Conservation (phyloP, 2,329 filamentous ascomycete genomes). For the Fusarium sp. region DNA sequence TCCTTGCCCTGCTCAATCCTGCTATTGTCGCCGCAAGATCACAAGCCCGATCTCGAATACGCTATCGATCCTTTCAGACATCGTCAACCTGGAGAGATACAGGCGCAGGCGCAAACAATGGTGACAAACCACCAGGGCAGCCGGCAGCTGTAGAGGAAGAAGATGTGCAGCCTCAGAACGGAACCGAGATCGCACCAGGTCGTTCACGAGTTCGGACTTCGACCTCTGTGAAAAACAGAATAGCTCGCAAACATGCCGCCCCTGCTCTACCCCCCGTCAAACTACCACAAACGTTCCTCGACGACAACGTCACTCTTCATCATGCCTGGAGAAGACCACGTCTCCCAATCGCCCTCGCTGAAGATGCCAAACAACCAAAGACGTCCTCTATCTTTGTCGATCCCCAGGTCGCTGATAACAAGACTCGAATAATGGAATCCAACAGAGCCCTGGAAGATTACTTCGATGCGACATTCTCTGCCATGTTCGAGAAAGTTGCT, state of each 20-base stretch:
- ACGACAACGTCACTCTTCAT: slow-evolving; percentile 55
- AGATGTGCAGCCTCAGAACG: slow-evolving; percentile 40
- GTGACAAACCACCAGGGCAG: slow-evolving; percentile 42
- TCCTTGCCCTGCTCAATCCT: slow-evolving; percentile 42
- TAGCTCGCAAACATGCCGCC: slow-evolving; percentile 45
- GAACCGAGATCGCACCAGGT: slow-evolving; percentile 39
- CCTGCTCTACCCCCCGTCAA: slow-evolving; percentile 59
- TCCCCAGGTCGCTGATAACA: slow-evolving; percentile 33
- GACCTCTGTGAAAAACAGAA: slow-evolving; percentile 43
- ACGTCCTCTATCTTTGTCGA: slow-evolving; percentile 43
- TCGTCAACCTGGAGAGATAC: slow-evolving; percentile 29
- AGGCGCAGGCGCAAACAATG: slow-evolving; percentile 32
- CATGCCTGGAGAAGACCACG: slow-evolving; percentile 37
- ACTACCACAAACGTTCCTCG: slow-evolving; percentile 65
- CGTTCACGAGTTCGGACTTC: slow-evolving; percentile 40
- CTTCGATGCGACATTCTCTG: slow-evolving; percentile 43
- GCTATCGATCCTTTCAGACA: slow-evolving; percentile 37
- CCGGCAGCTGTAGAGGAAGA: slow-evolving; percentile 39
- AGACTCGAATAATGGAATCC: slow-evolving; percentile 32
- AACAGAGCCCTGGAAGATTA: slow-evolving; percentile 44
- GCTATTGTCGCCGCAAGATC: slow-evolving; percentile 39
- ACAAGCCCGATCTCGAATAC: slow-evolving; percentile 25
- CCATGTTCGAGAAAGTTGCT: slow-evolving; percentile 27
- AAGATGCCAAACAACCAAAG: slow-evolving; percentile 45
- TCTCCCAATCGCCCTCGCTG: slow-evolving; percentile 44